phyloP scores from a whole-genome alignment of 1,139 yeast species.

The Scheffersomyces segobiensis region DNA sequence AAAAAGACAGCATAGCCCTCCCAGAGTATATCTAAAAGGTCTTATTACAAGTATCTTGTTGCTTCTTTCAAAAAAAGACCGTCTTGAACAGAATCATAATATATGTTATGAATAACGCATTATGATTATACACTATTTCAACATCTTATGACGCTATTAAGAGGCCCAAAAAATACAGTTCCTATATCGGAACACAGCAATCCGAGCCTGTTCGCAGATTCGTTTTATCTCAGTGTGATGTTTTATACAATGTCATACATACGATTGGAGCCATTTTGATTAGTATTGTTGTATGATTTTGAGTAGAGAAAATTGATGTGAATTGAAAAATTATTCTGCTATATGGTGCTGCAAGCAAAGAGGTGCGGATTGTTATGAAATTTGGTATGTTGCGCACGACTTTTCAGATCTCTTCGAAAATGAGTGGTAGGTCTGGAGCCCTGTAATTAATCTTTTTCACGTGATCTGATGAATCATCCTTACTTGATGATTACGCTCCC shows the following conservation, averaged over 20 bases:
- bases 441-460: constrained; percentile 2
- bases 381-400: not conserved
- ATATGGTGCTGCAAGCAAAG: not conserved
- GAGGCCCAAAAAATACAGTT: constrained; percentile 6
- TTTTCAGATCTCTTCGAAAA: not conserved
- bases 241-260: constrained; percentile 42
- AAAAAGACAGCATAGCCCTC: constrained; percentile 58
- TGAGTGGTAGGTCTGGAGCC: constrained; percentile 5
- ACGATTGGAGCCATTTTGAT: constrained; percentile 86
- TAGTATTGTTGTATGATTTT: constrained; percentile 7
- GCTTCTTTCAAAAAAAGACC: constrained; percentile 4
- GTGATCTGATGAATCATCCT: constrained; percentile 8
- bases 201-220: not conserved
- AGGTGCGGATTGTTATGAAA: not conserved
- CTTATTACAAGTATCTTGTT: constrained; percentile 9
- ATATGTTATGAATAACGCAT: constrained; percentile 2
- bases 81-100: constrained; percentile 12
- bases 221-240: not conserved
- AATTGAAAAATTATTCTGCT: constrained; percentile 2
- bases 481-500: not conserved
- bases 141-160: constrained; percentile 4
- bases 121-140: not conserved
- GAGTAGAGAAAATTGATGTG: constrained; percentile 6
- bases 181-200: constrained; percentile 1
- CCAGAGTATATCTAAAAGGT: constrained; percentile 27